These are phyloP conservation scores for Phylloporus sp. DNA, from an alignment of 1,284 basidiomycete genomes.

Conservation along the genomic window DNA sequence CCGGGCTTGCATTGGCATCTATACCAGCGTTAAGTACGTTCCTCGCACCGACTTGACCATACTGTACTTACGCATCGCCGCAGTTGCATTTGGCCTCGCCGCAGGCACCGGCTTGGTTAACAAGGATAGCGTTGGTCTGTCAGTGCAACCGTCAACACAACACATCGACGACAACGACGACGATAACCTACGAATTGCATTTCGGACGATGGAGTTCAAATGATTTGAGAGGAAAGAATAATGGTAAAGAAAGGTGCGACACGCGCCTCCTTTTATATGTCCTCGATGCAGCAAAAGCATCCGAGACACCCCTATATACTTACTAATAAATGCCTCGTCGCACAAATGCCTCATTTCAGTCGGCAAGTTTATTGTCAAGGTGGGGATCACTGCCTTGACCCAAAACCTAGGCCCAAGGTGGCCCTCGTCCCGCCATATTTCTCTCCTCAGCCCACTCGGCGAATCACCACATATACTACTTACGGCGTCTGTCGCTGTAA, in stretches of 20 bases:
- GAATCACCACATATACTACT: too few relatives aligned
- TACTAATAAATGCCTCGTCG: background rate
- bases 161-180: background rate
- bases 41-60: too few relatives aligned
- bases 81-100: background rate
- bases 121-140: background rate
- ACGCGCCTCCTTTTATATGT: background rate
- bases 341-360: too few relatives aligned
- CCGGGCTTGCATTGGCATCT: conserved; percentile 19
- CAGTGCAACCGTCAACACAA: background rate
- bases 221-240: background rate
- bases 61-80: background rate
- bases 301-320: too few relatives aligned
- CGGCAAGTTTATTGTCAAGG: too few relatives aligned
- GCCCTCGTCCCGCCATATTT: too few relatives aligned
- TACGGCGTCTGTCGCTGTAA: too few relatives aligned
- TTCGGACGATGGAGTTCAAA: background rate
- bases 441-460: too few relatives aligned
- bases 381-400: background rate
- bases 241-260: background rate
- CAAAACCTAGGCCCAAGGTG: too few relatives aligned
- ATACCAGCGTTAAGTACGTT: conserved; percentile 12
- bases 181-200: conserved; percentile 1
- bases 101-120: conserved; percentile 1
- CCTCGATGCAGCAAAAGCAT: background rate